These are phyloP conservation scores for Staphylotrichum tortipilum DNA, from an alignment of 495 filamentous ascomycete species.

Conservation along the genomic window DNA sequence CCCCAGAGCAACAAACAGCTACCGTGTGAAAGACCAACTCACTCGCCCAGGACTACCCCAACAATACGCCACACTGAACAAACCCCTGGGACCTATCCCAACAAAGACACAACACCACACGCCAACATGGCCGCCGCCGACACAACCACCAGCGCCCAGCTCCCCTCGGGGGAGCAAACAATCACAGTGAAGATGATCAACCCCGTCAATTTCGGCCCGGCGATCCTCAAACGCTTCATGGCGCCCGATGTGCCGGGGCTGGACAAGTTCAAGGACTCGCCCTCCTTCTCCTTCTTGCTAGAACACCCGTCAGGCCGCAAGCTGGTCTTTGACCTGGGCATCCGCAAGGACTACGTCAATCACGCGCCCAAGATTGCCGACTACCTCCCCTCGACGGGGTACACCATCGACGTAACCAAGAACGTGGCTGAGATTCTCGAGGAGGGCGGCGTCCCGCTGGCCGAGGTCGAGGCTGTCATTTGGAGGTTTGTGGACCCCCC, in stretches of 20 bases:
- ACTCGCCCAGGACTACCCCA: too few species aligned
- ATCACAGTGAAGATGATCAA: conserved; percentile 14
- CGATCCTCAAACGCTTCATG: conserved; percentile 11
- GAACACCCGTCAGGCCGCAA: conserved; percentile 12
- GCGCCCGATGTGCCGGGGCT: conserved; percentile 5
- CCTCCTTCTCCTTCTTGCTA: conserved; percentile 13
- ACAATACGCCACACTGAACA: too few species aligned
- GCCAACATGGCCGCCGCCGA: too few species aligned
- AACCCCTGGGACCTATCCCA: too few species aligned
- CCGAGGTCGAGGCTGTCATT: conserved; percentile 39
- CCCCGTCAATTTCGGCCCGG: conserved; percentile 13
- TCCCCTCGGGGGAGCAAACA: conserved; percentile 6
- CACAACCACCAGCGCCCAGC: background rate
- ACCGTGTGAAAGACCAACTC: too few species aligned
- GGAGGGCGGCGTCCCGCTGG: conserved; percentile 28
- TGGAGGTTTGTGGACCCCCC: conserved; percentile 24
- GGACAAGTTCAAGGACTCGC: background rate
- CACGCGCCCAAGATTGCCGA: conserved; percentile 33
- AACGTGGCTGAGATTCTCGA: conserved; percentile 37
- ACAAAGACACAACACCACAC: too few species aligned
- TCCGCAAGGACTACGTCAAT: conserved; percentile 40
- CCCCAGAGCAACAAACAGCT: too few species aligned
- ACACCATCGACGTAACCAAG: background rate
- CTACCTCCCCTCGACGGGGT: conserved; percentile 14
- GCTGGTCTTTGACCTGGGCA: conserved; percentile 48